Base-by-base conservation (phyloP, 2,329 filamentous ascomycete genomes). In the Daldinia sp. region DNA sequence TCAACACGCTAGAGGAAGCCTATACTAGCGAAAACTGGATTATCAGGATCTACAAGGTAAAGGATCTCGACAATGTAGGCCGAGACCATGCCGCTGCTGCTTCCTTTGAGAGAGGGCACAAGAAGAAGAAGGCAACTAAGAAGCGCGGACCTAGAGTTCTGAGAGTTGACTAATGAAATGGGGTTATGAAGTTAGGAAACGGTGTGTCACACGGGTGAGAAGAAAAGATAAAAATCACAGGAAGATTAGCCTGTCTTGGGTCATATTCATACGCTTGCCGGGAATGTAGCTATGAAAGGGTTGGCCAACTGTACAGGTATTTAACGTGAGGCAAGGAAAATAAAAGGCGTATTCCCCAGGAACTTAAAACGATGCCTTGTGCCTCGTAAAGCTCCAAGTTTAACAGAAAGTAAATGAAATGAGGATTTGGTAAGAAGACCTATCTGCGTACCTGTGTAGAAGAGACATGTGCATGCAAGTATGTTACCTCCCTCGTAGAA, bases 1-100 rank as follows among this genome's bases (percentile, higher is more conserved):
- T 99, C 66, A 93, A 92, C 81, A 96, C 92, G 4, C 82, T 99
- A 53, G 96, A 99, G 80, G 96, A 99, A 83, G 96, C 96, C 9
- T 99, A 97, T 81, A 99, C 97, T 62, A 97, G 93, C 78, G 96
- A 99, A 86, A 99, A 99, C 87, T 99, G 96, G 96, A 99, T 99
- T 81, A 98, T 99, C 79, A 89, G 96, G 72, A 98, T 99, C 78
- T 99, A 98, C 88, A 99, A 99, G 87, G 96, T 99, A 83, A 99
- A 99, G 86, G 94, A 97, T 76, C 90, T 98, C 67, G 96, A 99
- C 84, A 98, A 98, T 80, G 86, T 99, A 73, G 95, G 94, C 62
- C 90, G 96, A 79, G 93, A 97, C 76, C 95, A 98, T 79, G 88
- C 88, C 4, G 81, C 87, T 0, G 89, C 84, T 1, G 84, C 87